Conservation (phyloP, 2,329 filamentous ascomycete genomes). For the Trichoderma cornu-damae region DNA sequence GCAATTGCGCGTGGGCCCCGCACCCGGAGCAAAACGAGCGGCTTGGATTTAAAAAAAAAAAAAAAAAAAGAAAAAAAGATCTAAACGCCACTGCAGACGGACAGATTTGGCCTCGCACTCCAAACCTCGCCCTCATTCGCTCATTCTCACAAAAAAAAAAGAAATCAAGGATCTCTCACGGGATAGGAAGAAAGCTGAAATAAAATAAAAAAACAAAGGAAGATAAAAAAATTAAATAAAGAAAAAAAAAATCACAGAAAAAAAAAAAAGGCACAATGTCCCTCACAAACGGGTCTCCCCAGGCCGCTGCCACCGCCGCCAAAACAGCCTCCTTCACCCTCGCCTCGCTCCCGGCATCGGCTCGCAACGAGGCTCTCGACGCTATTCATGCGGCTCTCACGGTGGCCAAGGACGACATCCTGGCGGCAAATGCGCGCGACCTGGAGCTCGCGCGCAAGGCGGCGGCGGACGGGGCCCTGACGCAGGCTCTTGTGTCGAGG, state of each 20-base stretch:
- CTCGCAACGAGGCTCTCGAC: constrained; percentile 79
- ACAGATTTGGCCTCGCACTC: not conserved
- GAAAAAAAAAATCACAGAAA: not conserved
- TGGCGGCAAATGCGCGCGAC: constrained; percentile 82
- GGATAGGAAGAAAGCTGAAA: too few relatives aligned
- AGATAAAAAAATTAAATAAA: too few relatives aligned
- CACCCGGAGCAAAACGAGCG: not conserved
- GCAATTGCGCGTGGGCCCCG: not conserved
- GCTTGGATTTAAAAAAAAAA: too few relatives aligned
- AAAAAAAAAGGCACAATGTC: constrained; percentile 58
- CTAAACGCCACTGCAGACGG: not conserved
- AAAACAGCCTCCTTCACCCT: constrained; percentile 77
- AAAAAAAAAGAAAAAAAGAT: not conserved
- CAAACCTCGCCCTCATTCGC: not conserved
- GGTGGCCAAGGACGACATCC: constrained; percentile 65
- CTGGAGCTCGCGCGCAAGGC: constrained; percentile 68
- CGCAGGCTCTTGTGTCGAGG: constrained; percentile 77
- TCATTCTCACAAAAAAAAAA: not conserved
- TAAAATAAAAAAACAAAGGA: too few relatives aligned
- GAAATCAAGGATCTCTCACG: too few relatives aligned
- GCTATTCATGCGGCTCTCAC: constrained; percentile 74
- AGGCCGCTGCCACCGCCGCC: constrained; percentile 70
- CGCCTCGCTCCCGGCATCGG: constrained; percentile 67
- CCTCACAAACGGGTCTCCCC: constrained; percentile 76
- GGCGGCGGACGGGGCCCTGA: constrained; percentile 69